Conservation (phyloP, 2,329 filamentous ascomycete species). For the Monilinia fructicola region DNA sequence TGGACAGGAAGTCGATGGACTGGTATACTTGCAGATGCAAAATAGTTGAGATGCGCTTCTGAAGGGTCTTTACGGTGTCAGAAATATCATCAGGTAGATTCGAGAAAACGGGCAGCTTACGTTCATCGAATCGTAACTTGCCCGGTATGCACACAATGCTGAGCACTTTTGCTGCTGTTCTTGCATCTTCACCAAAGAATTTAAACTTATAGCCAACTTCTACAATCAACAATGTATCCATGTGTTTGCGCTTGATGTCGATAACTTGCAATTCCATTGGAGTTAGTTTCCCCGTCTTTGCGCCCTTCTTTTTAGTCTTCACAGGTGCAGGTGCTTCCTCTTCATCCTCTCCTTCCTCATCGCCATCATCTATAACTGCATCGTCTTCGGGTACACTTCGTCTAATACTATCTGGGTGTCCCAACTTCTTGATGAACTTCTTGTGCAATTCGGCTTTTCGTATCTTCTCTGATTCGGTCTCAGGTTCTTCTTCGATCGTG, state of each 20-base stretch:
- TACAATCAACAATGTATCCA: constrained; percentile 86
- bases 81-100: constrained; percentile 20
- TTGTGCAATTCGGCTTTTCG: constrained; percentile 72
- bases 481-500: constrained; percentile 41
- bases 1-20: constrained; percentile 90
- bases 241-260: constrained; percentile 87
- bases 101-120: constrained; percentile 45
- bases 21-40: constrained; percentile 94
- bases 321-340: constrained; percentile 51
- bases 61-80: constrained; percentile 61
- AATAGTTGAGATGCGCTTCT: constrained; percentile 86
- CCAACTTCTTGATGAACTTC: constrained; percentile 87
- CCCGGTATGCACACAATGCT: constrained; percentile 96
- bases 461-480: constrained; percentile 52
- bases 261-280: constrained; percentile 92
- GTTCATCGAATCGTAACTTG: constrained; percentile 91
- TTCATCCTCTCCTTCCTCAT: constrained; percentile 57
- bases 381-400: constrained; percentile 56
- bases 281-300: constrained; percentile 76
- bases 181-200: constrained; percentile 94
- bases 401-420: constrained; percentile 75
- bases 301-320: constrained; percentile 66
- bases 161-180: constrained; percentile 82
- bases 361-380: constrained; percentile 48
- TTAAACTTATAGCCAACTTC: constrained; percentile 98